A percentile compares a stretch with the other conserved stretches of the same genome.
phyloP scores from a whole-genome alignment of 73 alveolate species.

The Uronychia binucleata region DNA sequence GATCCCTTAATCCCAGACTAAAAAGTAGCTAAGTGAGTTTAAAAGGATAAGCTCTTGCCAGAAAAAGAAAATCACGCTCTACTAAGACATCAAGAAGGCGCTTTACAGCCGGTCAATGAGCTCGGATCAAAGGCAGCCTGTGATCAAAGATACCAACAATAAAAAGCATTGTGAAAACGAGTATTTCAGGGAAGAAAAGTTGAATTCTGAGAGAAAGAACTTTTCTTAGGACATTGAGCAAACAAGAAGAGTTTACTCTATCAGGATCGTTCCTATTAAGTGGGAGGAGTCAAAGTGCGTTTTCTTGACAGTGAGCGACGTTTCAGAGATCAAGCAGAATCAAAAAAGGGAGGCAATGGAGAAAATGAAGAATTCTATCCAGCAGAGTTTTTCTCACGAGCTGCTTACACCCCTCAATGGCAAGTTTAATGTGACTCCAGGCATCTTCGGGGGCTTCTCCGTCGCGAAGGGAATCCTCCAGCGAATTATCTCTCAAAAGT shows the following conservation, averaged over 20 bases:
- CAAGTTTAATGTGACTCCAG: neutral
- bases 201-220: neutral
- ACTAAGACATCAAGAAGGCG: neutral
- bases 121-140: neutral
- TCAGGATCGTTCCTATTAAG: neutral
- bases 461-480: neutral
- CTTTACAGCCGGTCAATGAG: neutral
- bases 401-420: slow-evolving; percentile 1
- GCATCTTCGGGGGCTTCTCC: neutral
- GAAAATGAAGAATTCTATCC: neutral
- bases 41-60: neutral
- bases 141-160: neutral
- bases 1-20: neutral
- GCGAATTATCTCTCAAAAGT: neutral
- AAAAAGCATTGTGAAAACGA: neutral
- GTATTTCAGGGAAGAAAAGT: no score
- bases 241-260: neutral
- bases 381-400: neutral
- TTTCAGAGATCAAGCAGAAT: neutral
- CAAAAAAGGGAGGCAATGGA: neutral
- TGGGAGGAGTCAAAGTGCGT: neutral
- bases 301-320: neutral
- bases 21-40: neutral
- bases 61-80: neutral
- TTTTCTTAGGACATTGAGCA: neutral